These are phyloP conservation scores for Candida sonorensis DNA, from an alignment of 805 yeast species.

Conservation along the genomic window DNA sequence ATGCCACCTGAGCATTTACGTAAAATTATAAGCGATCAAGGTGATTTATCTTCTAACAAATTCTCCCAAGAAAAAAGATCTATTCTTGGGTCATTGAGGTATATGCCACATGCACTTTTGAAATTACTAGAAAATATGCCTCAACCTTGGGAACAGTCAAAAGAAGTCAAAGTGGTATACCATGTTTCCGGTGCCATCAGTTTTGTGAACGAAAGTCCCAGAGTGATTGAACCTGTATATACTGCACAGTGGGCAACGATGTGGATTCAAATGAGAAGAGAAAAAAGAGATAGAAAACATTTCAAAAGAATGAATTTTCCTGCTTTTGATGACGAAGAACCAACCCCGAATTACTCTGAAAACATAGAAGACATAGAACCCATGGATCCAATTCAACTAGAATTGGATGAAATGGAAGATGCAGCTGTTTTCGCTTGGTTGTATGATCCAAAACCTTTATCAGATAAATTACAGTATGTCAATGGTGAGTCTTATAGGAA, in stretches of 20 bases:
- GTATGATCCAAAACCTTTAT: constrained; percentile 69
- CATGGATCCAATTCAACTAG: constrained; percentile 61
- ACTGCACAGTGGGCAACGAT: constrained; percentile 92
- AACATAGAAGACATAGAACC: constrained; percentile 69
- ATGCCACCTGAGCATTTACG: constrained; percentile 94
- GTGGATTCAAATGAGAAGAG: constrained; percentile 92
- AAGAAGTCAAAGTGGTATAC: constrained; percentile 82
- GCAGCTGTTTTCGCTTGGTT: constrained; percentile 64
- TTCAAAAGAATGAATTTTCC: constrained; percentile 93
- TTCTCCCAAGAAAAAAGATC: constrained; percentile 82
- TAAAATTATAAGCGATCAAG: constrained; percentile 75
- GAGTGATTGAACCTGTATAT: constrained; percentile 88
- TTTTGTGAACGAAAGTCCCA: constrained; percentile 85
- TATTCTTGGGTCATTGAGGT: constrained; percentile 84
- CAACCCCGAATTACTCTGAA: constrained; percentile 79
- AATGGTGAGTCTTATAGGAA: constrained; percentile 73
- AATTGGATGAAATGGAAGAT: constrained; percentile 61
- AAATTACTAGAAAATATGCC: constrained; percentile 95
- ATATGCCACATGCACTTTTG: constrained; percentile 90
- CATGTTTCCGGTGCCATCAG: constrained; percentile 93
- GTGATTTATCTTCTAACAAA: constrained; percentile 73
- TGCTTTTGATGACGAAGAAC: constrained; percentile 96
- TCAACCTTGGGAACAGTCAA: constrained; percentile 91
- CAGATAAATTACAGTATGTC: constrained; percentile 46
- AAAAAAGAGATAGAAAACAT: constrained; percentile 83